phyloP scores from a whole-genome alignment of 805 yeast genomes.

The Starmerella khaoyaiensis region DNA sequence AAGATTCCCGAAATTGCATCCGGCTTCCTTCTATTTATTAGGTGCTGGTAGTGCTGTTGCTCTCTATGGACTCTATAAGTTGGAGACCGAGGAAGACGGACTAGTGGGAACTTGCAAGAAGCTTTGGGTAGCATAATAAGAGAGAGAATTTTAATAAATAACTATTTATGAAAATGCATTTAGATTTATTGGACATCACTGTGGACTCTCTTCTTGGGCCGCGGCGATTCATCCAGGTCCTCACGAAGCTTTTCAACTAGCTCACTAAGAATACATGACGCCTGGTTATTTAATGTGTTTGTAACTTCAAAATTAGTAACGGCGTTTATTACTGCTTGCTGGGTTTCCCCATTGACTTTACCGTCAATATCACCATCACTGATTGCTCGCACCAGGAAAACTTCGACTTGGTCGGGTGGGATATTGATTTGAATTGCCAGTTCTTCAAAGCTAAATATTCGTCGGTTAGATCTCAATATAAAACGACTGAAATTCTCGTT shows the following conservation, averaged over 20 bases:
- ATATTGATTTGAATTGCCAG: constrained; percentile 14
- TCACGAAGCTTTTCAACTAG: constrained; percentile 7
- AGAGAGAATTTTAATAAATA: not conserved
- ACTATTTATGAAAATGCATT: not conserved
- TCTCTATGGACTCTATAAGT: constrained; percentile 65
- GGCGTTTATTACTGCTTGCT: constrained; percentile 15
- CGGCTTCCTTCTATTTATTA: constrained; percentile 52
- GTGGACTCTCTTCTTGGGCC: constrained; percentile 8
- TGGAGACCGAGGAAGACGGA: constrained; percentile 68
- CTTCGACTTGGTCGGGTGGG: constrained; percentile 16
- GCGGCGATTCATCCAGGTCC: constrained; percentile 1
- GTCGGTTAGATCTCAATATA: too few species aligned
- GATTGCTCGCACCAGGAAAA: constrained; percentile 19
- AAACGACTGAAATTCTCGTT: too few species aligned
- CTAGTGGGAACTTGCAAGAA: constrained; percentile 48
- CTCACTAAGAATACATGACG: constrained; percentile 11
- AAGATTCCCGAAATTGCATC: constrained; percentile 67
- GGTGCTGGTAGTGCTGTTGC: constrained; percentile 59
- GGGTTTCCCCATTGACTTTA: constrained; percentile 19
- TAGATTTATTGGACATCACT: not conserved
- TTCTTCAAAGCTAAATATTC: constrained; percentile 10
- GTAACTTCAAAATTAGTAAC: constrained; percentile 18
- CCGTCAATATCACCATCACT: constrained; percentile 21
- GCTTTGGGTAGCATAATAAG: constrained; percentile 44
- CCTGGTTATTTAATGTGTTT: constrained; percentile 11